Conservation (phyloP, 495 filamentous ascomycete species). For the Rhizodiscina lignyota region DNA sequence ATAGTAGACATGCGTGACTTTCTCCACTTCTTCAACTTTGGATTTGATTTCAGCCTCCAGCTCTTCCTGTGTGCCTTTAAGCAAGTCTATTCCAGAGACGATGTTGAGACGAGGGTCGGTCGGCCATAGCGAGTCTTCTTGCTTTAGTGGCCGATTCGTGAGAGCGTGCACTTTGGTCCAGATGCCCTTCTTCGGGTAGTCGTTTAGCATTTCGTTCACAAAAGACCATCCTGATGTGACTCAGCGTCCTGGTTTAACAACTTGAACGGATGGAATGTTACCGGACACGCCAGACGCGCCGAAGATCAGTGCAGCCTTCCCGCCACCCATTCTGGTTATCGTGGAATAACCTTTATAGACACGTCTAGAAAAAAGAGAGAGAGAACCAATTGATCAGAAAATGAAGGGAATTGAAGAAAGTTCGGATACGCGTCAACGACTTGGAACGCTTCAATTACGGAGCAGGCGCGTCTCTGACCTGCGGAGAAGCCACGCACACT, state of each 20-base stretch:
- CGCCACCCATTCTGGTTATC: too few relatives aligned
- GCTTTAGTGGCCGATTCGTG: slow-evolving; percentile 21
- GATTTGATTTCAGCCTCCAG: slow-evolving; percentile 11
- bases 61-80: slow-evolving; percentile 17
- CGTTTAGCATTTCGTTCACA: slow-evolving; percentile 19
- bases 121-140: slow-evolving; percentile 19
- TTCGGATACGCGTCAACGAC: too few relatives aligned
- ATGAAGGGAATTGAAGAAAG: too few relatives aligned
- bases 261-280: too few relatives aligned
- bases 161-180: slow-evolving; percentile 19
- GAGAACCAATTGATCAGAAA: too few relatives aligned
- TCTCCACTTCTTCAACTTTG: slow-evolving; percentile 15
- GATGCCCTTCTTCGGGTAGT: slow-evolving; percentile 17
- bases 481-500: too few relatives aligned
- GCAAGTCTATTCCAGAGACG: slow-evolving; percentile 21
- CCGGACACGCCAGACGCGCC: slow-evolving; percentile 18
- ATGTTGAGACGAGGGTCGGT: slow-evolving; percentile 17
- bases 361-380: too few relatives aligned
- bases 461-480: too few relatives aligned
- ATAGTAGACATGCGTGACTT: slow-evolving; percentile 24
- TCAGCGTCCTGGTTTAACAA: too few relatives aligned
- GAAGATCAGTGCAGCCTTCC: slow-evolving; percentile 16
- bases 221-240: too few relatives aligned
- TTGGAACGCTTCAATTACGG: too few relatives aligned
- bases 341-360: too few relatives aligned